These are phyloP conservation scores for Ophiostoma sp. DNA, from an alignment of 2,329 filamentous ascomycete genomes.

Conservation along the genomic window DNA sequence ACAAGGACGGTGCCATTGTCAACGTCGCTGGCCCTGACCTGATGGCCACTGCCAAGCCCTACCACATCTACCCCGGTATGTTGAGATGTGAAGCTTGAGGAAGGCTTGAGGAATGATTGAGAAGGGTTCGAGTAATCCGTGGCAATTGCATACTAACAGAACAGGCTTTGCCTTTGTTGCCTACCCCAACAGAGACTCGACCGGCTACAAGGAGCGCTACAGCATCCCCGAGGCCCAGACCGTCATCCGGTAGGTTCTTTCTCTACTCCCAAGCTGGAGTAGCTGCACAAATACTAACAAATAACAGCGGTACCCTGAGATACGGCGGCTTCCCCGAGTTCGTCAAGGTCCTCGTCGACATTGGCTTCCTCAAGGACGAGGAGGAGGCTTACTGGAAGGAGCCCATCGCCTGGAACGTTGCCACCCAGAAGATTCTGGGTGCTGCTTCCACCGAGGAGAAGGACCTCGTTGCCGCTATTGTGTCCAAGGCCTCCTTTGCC, in stretches of 20 bases:
- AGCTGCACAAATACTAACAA: conserved; percentile 9
- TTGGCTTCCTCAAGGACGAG: conserved; percentile 78
- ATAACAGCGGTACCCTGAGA: conserved; percentile 61
- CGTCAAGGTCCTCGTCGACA: conserved; percentile 79
- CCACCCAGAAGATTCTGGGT: conserved; percentile 69
- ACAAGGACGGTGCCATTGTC: conserved; percentile 70
- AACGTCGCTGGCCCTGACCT: conserved; percentile 62
- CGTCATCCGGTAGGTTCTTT: conserved; percentile 54
- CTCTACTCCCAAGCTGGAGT: neutral
- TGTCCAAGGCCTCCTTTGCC: conserved; percentile 68
- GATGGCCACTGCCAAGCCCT: conserved; percentile 84
- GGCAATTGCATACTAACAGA: neutral
- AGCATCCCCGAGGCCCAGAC: conserved; percentile 87
- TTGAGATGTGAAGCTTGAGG: neutral
- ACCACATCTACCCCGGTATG: conserved; percentile 69
- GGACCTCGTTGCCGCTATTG: conserved; percentile 68
- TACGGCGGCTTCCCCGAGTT: conserved; percentile 91
- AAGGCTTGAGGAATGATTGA: neutral
- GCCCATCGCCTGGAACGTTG: conserved; percentile 75
- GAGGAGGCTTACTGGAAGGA: conserved; percentile 60
- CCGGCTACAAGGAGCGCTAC: conserved; percentile 82
- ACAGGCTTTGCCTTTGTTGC: conserved; percentile 77
- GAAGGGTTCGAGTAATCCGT: too few species aligned
- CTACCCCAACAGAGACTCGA: conserved; percentile 92
- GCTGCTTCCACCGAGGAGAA: conserved; percentile 59